These are phyloP conservation scores for Thozetella sp. DNA, from an alignment of 495 filamentous ascomycete genomes.

Conservation along the genomic window DNA sequence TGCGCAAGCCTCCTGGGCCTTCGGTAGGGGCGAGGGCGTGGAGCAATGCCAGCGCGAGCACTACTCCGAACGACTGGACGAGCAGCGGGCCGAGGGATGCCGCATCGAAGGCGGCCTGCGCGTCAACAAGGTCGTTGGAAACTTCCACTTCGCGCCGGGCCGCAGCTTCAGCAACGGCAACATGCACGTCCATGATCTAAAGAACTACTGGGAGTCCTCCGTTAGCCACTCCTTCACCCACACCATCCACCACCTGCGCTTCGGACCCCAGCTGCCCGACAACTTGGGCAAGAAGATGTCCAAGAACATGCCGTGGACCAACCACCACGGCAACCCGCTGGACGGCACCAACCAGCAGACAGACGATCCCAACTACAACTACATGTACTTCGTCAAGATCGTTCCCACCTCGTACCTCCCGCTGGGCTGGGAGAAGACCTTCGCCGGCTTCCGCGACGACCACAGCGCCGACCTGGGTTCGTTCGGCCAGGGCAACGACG, in stretches of 20 bases:
- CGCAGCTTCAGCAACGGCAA: slow-evolving; percentile 91
- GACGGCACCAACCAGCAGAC: slow-evolving; percentile 79
- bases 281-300: slow-evolving; percentile 62
- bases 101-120: slow-evolving; percentile 90
- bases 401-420: slow-evolving; percentile 94
- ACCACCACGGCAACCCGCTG: slow-evolving; percentile 91
- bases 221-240: slow-evolving; percentile 86
- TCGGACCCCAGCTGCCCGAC: slow-evolving; percentile 89
- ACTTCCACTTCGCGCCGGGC: slow-evolving; percentile 98
- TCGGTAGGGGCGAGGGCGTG: slow-evolving; percentile 87
- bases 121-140: slow-evolving; percentile 97
- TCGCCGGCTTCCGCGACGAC: slow-evolving; percentile 24
- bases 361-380: slow-evolving; percentile 84
- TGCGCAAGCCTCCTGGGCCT: slow-evolving; percentile 84
- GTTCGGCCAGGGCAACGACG: slow-evolving; percentile 63
- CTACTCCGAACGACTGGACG: slow-evolving; percentile 83
- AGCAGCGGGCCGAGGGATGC: slow-evolving; percentile 88
- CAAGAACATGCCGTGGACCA: slow-evolving; percentile 70
- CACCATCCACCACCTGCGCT: slow-evolving; percentile 85
- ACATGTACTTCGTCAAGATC: slow-evolving; percentile 99
- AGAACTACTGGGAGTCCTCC: slow-evolving; percentile 80
- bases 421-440: slow-evolving; percentile 67
- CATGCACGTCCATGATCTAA: slow-evolving; percentile 95
- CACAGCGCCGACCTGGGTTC: slow-evolving; percentile 59
- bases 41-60: slow-evolving; percentile 96